Conservation (phyloP, 2,329 filamentous ascomycete species). For the Sporothrix humicola region DNA sequence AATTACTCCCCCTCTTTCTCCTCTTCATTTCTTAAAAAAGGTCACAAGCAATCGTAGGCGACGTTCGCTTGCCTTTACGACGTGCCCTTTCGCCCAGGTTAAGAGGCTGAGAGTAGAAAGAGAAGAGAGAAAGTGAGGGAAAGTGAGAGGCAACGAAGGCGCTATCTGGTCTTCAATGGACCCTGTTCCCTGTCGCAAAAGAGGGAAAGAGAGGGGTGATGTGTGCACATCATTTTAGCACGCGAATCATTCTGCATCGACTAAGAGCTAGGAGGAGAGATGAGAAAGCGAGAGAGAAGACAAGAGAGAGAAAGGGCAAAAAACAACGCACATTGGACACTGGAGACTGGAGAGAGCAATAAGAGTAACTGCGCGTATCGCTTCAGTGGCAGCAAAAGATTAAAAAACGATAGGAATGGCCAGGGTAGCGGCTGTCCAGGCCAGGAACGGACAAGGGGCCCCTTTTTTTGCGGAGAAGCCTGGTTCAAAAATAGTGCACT, state of each 20-base stretch:
- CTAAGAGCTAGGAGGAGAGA: not conserved
- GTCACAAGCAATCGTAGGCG: not conserved
- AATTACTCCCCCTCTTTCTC: not conserved
- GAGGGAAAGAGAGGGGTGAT: not conserved
- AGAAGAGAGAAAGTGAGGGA: not conserved
- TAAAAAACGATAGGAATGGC: not conserved
- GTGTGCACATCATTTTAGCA: conserved; percentile 27
- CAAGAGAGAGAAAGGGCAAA: not conserved
- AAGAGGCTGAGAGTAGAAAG: not conserved
- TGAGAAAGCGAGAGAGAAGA: not conserved
- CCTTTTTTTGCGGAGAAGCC: conserved; percentile 31
- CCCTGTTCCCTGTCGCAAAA: conserved; percentile 1
- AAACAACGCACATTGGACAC: not conserved
- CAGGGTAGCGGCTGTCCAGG: not conserved
- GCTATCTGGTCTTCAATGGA: not conserved
- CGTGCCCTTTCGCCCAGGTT: not conserved
- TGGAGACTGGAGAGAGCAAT: not conserved
- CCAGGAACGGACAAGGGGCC: not conserved
- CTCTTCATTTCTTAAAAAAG: not conserved
- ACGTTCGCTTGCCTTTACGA: not conserved
- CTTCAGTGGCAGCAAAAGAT: not conserved
- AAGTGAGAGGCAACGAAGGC: not conserved
- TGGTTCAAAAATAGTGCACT: conserved; percentile 23
- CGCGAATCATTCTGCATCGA: conserved; percentile 19
- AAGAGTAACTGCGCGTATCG: too few relatives aligned